Evolutionary conservation across 441 rosid species (phyloP).

Genomic region (Brassica hybrid): DNA sequence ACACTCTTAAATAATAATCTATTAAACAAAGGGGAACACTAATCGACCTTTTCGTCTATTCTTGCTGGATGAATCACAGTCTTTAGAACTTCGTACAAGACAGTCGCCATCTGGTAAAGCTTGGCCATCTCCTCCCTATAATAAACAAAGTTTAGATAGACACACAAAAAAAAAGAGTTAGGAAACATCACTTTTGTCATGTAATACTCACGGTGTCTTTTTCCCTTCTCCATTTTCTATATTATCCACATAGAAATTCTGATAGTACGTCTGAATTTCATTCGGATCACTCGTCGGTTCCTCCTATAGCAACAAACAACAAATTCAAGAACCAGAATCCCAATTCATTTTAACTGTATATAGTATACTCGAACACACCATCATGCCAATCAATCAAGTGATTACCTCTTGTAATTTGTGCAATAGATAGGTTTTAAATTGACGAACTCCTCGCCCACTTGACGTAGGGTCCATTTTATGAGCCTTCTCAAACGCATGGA

Average conservation of each 20-base stretch:
- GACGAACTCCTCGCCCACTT: constrained; percentile 91
- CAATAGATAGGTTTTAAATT: constrained; percentile 90
- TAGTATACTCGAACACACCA: neutral
- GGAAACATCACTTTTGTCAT: constrained; percentile 19
- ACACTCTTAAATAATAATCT: neutral
- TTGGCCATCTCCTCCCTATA: constrained; percentile 97
- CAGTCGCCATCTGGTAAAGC: constrained; percentile 79
- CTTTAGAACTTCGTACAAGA: constrained; percentile 80
- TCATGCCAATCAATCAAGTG: neutral
- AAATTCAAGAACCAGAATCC: constrained; percentile 27
- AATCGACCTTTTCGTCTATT: constrained; percentile 68
- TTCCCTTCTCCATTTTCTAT: constrained; percentile 62
- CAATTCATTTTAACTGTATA: neutral
- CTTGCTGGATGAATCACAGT: constrained; percentile 56
- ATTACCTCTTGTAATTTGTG: constrained; percentile 89
- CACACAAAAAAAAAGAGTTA: constrained; percentile 25
- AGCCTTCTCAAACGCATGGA: constrained; percentile 92
- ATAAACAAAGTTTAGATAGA: constrained; percentile 26
- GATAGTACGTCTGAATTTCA: constrained; percentile 77
- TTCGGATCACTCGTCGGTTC: constrained; percentile 72
- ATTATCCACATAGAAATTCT: constrained; percentile 61
- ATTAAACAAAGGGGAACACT: neutral
- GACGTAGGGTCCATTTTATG: constrained; percentile 77
- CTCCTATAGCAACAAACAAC: constrained; percentile 55
- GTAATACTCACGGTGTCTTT: constrained; percentile 72